phyloP scores from a whole-genome alignment of 169 alveolate species.

The Cryptosporidium andersoni region DNA sequence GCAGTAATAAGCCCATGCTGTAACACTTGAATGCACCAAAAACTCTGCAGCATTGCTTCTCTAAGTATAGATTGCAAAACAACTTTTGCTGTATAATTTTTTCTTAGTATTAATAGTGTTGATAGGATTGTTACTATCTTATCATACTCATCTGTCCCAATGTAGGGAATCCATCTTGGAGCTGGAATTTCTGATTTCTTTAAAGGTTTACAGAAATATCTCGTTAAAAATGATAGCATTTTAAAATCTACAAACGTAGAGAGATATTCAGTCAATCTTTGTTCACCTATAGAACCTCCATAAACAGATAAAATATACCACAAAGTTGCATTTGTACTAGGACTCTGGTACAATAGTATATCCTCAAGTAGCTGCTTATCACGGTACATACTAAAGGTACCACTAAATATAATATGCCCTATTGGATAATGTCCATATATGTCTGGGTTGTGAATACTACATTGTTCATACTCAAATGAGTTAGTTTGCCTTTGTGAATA shows the following conservation, averaged over 20 bases:
- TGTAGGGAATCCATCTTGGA: slow-evolving; percentile 55
- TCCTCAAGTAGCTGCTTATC: slow-evolving; percentile 20
- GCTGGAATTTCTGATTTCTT: slow-evolving; percentile 14
- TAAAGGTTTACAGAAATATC: slow-evolving; percentile 58
- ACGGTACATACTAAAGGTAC: background rate
- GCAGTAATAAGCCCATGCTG: slow-evolving; percentile 67
- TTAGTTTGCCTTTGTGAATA: slow-evolving; percentile 31
- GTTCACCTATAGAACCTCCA: slow-evolving; percentile 20
- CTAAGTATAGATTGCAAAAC: slow-evolving; percentile 51
- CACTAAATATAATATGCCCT: slow-evolving; percentile 36
- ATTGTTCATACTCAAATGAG: slow-evolving; percentile 33
- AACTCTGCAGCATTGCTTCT: slow-evolving; percentile 69
- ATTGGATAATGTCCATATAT: slow-evolving; percentile 54
- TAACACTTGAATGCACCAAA: slow-evolving; percentile 63
- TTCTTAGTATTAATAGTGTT: slow-evolving; percentile 11
- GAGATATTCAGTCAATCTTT: slow-evolving; percentile 33
- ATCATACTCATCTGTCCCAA: slow-evolving; percentile 60
- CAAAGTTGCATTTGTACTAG: slow-evolving; percentile 46
- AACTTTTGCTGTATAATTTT: slow-evolving; percentile 40
- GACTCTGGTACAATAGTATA: slow-evolving; percentile 48
- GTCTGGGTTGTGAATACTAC: slow-evolving; percentile 51
- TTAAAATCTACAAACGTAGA: slow-evolving; percentile 32
- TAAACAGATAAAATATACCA: slow-evolving; percentile 39
- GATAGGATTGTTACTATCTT: slow-evolving; percentile 30
- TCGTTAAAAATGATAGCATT: slow-evolving; percentile 12